A percentile compares a stretch with the other conserved stretches of the same genome.
phyloP scores from a whole-genome alignment of 2,329 filamentous ascomycete species.

The Trichoderma sp. region DNA sequence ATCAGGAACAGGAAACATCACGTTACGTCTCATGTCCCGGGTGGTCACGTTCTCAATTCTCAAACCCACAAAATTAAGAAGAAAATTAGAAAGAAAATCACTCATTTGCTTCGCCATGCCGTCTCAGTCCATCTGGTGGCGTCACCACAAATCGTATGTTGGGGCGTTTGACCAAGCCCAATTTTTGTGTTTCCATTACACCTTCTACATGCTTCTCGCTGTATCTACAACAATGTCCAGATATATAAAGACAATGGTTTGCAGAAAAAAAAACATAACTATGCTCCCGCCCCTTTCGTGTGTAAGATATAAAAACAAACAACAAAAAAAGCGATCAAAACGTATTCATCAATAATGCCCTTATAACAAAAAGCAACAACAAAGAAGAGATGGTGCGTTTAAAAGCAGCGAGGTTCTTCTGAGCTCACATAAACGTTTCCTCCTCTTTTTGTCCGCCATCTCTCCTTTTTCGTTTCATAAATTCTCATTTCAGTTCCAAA shows the following conservation, averaged over 20 bases:
- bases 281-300: not conserved
- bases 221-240: not conserved
- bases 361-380: not conserved
- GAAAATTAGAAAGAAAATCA: not conserved
- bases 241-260: not conserved
- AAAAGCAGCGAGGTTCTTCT: not conserved
- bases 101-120: not conserved
- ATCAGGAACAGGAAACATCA: not conserved
- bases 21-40: not conserved
- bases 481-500: not conserved
- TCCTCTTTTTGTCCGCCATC: not conserved
- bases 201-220: slow-evolving; percentile 8
- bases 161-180: not conserved
- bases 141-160: slow-evolving; percentile 11
- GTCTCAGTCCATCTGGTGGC: slow-evolving; percentile 10
- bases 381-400: not conserved
- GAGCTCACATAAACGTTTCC: not conserved
- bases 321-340: not conserved
- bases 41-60: not conserved
- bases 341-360: not conserved
- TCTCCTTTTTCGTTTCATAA: not conserved
- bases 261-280: not conserved
- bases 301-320: not conserved
- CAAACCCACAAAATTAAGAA: not conserved
- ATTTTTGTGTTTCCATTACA: not conserved